These are phyloP conservation scores for Cyclanthera cordifolia DNA, from an alignment of 306 rosid genomes.

Conservation along the genomic window DNA sequence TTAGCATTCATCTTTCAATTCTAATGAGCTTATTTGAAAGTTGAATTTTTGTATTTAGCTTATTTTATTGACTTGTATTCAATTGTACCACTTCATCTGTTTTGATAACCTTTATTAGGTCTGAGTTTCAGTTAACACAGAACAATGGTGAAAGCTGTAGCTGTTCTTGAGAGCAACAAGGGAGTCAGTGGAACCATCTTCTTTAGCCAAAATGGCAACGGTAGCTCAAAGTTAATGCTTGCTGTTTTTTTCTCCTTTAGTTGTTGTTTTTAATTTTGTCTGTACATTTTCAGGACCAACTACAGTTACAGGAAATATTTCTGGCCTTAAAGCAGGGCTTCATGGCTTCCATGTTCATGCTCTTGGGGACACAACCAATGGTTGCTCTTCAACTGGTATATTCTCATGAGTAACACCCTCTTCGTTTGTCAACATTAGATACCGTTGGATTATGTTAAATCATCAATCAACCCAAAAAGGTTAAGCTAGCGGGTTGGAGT, in stretches of 20 bases:
- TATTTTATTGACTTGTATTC: neutral
- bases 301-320: constrained; percentile 38
- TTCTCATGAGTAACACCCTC: neutral
- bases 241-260: neutral
- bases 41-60: neutral
- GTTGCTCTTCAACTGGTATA: constrained; percentile 89
- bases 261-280: neutral
- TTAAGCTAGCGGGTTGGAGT: too few relatives aligned
- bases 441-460: too few relatives aligned
- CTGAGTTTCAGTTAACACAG: constrained; percentile 58
- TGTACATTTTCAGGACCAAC: constrained; percentile 9
- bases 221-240: constrained; percentile 23
- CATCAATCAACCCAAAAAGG: too few relatives aligned
- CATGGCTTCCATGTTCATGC: constrained; percentile 96
- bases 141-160: constrained; percentile 85
- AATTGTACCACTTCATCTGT: neutral
- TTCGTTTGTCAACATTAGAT: neutral
- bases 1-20: neutral
- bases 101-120: neutral
- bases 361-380: constrained; percentile 88
- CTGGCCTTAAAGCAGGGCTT: constrained; percentile 74
- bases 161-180: constrained; percentile 58
- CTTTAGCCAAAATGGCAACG: constrained; percentile 75
- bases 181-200: constrained; percentile 53
- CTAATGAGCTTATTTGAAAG: too few relatives aligned